Base-by-base conservation (phyloP, 331 rosid species). In the Acacia pycnantha region DNA sequence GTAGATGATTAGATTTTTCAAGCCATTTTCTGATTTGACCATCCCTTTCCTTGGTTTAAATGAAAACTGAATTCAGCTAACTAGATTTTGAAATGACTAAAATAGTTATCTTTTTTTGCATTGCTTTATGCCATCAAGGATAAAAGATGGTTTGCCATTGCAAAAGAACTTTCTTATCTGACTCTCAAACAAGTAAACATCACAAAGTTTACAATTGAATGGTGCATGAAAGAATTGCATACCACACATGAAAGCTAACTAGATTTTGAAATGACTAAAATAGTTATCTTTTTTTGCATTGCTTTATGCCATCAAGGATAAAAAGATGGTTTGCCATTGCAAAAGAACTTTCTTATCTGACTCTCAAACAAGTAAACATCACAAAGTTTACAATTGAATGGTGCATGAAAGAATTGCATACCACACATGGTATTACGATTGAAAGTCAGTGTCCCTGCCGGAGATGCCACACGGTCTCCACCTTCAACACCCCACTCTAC, bases 341-440 rank as follows among this genome's bases (percentile, higher is more conserved):
- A 68, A 70, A 76, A 46, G 41, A 6, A 37, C 41, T 37, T 4
- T 6, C 41, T 74, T 43, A 44, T 56, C 40, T 24, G 6, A 41
- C 61, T 66, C 81, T 51, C 62, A 22, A 46, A 71, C 76, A 70
- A n/a, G 40, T 46, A 48, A 62, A 62, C 43, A 51, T 73, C 22
- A 43, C 56, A 54, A 40, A 47, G 53, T 53, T 73, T 12, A 33
- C 48, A 54, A 47, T 43, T 43, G 44, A 73, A 51, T 26, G 58
- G 71, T 72, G 74, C 76, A 14, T 70, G 64, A 41, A 44, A 70
- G 35, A 82, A 33, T 74, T 85, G 80, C 94, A 48, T 78, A 95
- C 99, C 98, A 82, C 99, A 95, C 98, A 93, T 81, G 84, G 82
- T 90, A 81, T 84, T 88, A 65, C 85, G 96, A 83, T 93, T 93